A percentile compares a stretch with the other conserved stretches of the same genome.
Evolutionary conservation across 1,284 basidiomycete genomes (phyloP).

Genomic region (Agroathelia rolfsii): DNA sequence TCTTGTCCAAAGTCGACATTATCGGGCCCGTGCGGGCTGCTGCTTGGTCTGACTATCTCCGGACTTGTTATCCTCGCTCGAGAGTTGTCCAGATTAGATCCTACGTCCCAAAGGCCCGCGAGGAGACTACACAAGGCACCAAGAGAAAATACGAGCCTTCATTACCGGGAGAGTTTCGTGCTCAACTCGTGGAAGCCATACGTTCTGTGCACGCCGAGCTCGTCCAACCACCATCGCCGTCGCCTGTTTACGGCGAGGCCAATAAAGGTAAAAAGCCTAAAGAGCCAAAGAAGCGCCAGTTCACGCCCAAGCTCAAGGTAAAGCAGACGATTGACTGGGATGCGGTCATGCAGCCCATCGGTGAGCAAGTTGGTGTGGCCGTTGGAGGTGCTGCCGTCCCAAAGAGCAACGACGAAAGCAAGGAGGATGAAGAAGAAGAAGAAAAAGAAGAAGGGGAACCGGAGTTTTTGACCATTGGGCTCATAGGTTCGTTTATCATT

Average conservation of each 20-base stretch:
- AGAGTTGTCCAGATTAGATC: slow-evolving; percentile 68
- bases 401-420: slow-evolving; percentile 14
- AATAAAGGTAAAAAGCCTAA: slow-evolving; percentile 58
- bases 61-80: slow-evolving; percentile 39
- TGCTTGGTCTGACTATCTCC: slow-evolving; percentile 64
- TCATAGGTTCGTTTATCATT: slow-evolving; percentile 52
- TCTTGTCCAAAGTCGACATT: slow-evolving; percentile 81
- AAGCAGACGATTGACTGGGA: slow-evolving; percentile 67
- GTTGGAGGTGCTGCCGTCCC: slow-evolving; percentile 31
- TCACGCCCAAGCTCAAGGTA: no score
- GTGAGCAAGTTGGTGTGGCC: slow-evolving; percentile 30
- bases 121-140: slow-evolving; percentile 36
- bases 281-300: no score
- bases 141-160: slow-evolving; percentile 46
- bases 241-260: slow-evolving; percentile 36
- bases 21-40: slow-evolving; percentile 45
- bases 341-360: slow-evolving; percentile 35
- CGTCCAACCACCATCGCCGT: slow-evolving; percentile 54
- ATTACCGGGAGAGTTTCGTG: slow-evolving; percentile 51
- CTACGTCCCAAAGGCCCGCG: slow-evolving; percentile 43
- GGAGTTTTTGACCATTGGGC: slow-evolving; percentile 69
- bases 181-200: slow-evolving; percentile 59
- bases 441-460: slow-evolving; percentile 29
- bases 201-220: slow-evolving; percentile 59
- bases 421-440: slow-evolving; percentile 17